Percentiles rank a stretch among this genome's conserved stretches.
Evolutionary conservation across 2,329 filamentous ascomycete genomes (phyloP).

Genomic region (Aspergillus sp.): DNA sequence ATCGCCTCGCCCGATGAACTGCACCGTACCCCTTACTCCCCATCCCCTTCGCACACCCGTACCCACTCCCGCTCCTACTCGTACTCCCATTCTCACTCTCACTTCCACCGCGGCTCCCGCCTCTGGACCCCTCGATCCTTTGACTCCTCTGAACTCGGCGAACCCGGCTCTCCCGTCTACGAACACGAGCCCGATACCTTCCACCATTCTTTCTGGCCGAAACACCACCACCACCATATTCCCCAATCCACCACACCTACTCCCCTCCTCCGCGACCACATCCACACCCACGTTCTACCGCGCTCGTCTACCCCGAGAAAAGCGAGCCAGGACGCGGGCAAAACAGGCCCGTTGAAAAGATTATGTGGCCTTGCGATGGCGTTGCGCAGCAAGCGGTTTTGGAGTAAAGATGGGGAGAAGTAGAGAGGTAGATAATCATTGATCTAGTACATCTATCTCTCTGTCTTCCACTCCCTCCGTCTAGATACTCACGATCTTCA

Average conservation of each 20-base stretch:
- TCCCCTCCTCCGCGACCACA: too few relatives aligned
- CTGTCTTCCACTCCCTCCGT: too few relatives aligned
- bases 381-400: background rate
- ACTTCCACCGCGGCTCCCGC: background rate
- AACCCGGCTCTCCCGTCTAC: constrained; percentile 27
- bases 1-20: constrained; percentile 1
- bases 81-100: background rate
- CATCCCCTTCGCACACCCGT: constrained; percentile 10
- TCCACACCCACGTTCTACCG: too few relatives aligned
- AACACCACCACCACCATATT: too few relatives aligned
- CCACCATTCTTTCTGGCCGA: too few relatives aligned
- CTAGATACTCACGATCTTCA: too few relatives aligned
- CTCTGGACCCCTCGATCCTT: constrained; percentile 16
- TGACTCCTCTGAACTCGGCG: constrained; percentile 30
- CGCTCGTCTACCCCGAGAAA: too few relatives aligned
- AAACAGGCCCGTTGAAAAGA: background rate
- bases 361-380: background rate
- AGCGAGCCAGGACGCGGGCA: background rate
- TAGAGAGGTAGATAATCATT: too few relatives aligned
- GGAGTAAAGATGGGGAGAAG: too few relatives aligned
- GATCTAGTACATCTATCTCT: too few relatives aligned
- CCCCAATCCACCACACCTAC: too few relatives aligned
- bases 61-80: background rate
- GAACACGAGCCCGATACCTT: background rate
- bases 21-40: background rate